Evolutionary conservation across 257 asterid species (phyloP).

Genomic region (Solanum tarapatanum): DNA sequence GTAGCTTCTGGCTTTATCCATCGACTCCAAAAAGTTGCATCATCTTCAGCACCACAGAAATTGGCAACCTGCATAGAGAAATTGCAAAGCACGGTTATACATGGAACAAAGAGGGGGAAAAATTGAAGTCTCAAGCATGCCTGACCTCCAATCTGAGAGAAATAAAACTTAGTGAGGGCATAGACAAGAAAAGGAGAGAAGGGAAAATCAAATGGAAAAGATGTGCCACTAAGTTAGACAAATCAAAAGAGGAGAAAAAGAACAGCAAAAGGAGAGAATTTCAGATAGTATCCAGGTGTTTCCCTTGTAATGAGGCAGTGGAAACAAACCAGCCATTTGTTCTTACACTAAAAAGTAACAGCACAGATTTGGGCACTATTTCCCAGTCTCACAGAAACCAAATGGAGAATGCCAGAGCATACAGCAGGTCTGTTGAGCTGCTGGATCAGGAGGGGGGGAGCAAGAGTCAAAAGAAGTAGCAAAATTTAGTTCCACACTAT

Average conservation of each 20-base stretch:
- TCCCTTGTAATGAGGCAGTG: not conserved
- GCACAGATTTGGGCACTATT: not conserved
- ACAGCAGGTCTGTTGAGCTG: not conserved
- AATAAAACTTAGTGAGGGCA: not conserved
- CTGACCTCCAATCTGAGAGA: not conserved
- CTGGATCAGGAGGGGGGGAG: not conserved
- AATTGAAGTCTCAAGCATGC: not conserved
- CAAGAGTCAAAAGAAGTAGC: not conserved
- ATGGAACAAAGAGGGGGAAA: not conserved
- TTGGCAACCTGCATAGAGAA: slow-evolving; percentile 68
- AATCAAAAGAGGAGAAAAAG: not conserved
- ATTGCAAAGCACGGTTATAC: not conserved
- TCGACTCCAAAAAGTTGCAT: slow-evolving; percentile 97
- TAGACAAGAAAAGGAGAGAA: not conserved
- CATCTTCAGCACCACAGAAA: slow-evolving; percentile 90
- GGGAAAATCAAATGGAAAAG: not conserved
- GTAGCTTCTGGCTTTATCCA: slow-evolving; percentile 94
- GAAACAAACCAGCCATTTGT: not conserved
- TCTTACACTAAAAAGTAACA: not conserved
- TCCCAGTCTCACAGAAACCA: not conserved
- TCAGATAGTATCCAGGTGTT: not conserved
- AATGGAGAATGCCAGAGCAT: not conserved
- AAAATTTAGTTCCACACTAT: not conserved
- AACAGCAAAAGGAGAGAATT: not conserved
- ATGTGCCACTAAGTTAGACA: not conserved